These are phyloP conservation scores for Trichoderma aggressivum DNA, from an alignment of 2,329 filamentous ascomycete genomes.

Conservation along the genomic window DNA sequence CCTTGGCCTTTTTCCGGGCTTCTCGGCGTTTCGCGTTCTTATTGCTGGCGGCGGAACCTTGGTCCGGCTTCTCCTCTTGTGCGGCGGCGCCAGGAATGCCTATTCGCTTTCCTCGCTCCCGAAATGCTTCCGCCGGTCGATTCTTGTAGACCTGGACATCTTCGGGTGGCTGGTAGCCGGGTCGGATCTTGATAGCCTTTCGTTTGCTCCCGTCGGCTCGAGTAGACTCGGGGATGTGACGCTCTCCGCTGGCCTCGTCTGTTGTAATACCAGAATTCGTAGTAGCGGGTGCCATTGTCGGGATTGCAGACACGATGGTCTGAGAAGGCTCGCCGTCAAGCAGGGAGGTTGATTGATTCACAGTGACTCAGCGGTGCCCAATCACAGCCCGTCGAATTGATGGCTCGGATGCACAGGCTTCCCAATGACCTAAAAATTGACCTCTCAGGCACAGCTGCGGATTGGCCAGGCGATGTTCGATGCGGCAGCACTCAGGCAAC, in stretches of 20 bases:
- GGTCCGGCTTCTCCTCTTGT: slow-evolving; percentile 47
- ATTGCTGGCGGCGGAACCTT: slow-evolving; percentile 55
- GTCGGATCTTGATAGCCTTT: slow-evolving; percentile 89
- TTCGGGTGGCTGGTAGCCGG: slow-evolving; percentile 90
- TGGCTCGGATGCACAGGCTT: not conserved
- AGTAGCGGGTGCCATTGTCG: slow-evolving; percentile 46
- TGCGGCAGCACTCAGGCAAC: not conserved
- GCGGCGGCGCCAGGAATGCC: slow-evolving; percentile 69
- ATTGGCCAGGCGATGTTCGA: not conserved
- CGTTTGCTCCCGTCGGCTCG: slow-evolving; percentile 88
- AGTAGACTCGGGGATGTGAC: slow-evolving; percentile 82
- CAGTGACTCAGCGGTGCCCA: not conserved
- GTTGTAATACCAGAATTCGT: slow-evolving; percentile 73
- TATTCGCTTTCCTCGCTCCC: slow-evolving; percentile 63
- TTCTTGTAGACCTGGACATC: slow-evolving; percentile 97
- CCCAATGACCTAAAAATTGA: not conserved
- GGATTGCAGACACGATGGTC: slow-evolving; percentile 40
- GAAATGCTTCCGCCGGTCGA: slow-evolving; percentile 79
- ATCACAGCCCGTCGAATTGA: not conserved
- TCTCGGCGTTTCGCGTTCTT: slow-evolving; percentile 82
- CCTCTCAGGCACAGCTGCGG: not conserved
- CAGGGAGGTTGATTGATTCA: not conserved
- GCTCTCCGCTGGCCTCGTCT: slow-evolving; percentile 70
- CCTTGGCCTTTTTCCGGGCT: slow-evolving; percentile 54
- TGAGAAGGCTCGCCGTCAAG: not conserved